Conservation (phyloP, 129 eudicot genomes). For the Flaveria sonorensis region DNA sequence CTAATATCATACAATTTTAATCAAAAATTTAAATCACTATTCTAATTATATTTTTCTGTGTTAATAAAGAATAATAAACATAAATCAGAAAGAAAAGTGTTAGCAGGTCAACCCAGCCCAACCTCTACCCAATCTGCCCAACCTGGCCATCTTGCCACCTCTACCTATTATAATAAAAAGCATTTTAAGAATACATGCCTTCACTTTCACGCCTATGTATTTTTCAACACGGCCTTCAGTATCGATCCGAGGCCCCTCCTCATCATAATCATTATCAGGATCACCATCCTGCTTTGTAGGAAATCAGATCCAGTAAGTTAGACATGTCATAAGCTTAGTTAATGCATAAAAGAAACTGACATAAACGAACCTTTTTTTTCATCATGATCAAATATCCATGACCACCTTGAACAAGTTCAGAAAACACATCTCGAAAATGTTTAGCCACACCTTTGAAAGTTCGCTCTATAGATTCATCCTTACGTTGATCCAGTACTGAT, state of each 20-base stretch:
- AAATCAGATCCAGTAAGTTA: conserved; percentile 6
- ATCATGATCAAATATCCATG: conserved; percentile 91
- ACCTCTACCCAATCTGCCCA: neutral
- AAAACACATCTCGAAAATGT: conserved; percentile 92
- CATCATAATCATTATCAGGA: conserved; percentile 81
- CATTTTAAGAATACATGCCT: conserved; percentile 53
- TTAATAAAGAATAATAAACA: neutral
- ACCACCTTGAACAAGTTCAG: conserved; percentile 98
- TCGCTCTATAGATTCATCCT: conserved; percentile 98
- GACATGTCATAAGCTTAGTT: neutral
- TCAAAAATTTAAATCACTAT: neutral
- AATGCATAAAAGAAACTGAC: neutral
- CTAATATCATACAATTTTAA: neutral
- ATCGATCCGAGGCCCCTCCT: conserved; percentile 80
- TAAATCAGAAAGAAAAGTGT: neutral
- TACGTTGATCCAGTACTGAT: conserved; percentile 86
- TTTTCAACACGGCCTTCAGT: conserved; percentile 90
- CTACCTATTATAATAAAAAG: neutral
- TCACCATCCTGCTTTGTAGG: conserved; percentile 65
- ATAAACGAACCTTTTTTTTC: conserved; percentile 83
- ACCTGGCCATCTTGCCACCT: neutral
- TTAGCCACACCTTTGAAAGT: conserved; percentile 98
- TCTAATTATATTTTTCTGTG: neutral
- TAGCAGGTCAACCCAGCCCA: neutral
- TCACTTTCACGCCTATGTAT: conserved; percentile 97